Base-by-base conservation (phyloP, 2,329 filamentous ascomycete genomes). In the Metarhizium humberi region DNA sequence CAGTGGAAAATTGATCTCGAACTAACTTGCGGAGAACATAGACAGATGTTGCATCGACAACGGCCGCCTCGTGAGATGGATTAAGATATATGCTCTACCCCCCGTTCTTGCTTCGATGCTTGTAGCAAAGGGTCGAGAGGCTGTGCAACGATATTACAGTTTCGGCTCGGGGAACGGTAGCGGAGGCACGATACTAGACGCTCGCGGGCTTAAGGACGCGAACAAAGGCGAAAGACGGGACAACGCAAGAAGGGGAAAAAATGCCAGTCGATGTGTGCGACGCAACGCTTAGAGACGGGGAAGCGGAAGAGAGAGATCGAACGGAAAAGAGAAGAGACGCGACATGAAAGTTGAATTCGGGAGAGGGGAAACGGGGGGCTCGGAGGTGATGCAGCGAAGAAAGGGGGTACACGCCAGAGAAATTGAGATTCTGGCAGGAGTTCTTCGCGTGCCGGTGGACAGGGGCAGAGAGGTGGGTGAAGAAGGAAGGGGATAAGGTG, bases 21-120 rank as follows among this genome's bases (percentile, higher is more conserved):
- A 56, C 64, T 66, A 68, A 53, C 60, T 65, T 57, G 59, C 56
- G 58, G 63, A 64, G 57, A 64, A 68, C 69, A 72, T 71, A 63
- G 64, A 61, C 38, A 45, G 10, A 25, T 25, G 20, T 30, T 29
- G 45, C 20, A 48, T 48, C 25, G 45, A 48, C 20, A 7, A 16
- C 45, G 13, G 13, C 45, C 11, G 18, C 5, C 43, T 20, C n/a
- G 43, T 7, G 18, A 11, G 43, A 25, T 25, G 18, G 45, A 48
- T 30, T 30, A 30, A 20, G 45, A 38, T 38, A 30, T 50, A 13
- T 14, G 52, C 50, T 45, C n/a, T 20, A 8, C 10, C 7, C 14
- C 20, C 16, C 6, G 16, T 40, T 40, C 10, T 42, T 16, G 32
- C 34, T 32, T 18, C 18, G 13, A 30, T n/a, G 34, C 14, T 30